Evolutionary conservation across 164 flowering plant genomes (phyloP).

Genomic region (Vitis cinerea): DNA sequence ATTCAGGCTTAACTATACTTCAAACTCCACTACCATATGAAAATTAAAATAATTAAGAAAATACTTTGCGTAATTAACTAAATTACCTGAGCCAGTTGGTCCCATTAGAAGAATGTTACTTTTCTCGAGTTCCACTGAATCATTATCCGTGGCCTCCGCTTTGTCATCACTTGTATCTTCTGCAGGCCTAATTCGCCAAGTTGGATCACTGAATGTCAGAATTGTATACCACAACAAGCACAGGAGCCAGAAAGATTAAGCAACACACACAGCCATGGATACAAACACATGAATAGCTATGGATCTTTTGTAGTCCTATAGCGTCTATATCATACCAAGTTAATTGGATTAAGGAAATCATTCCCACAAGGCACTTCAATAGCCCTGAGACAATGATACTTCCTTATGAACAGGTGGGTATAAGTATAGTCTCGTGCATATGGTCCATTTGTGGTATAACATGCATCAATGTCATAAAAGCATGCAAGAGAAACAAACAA

Average conservation of each 20-base stretch:
- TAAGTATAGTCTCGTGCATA: no score
- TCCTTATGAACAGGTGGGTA: no score
- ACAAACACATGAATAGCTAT: background rate
- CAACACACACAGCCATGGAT: background rate
- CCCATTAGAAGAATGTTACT: constrained; percentile 96
- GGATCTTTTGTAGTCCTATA: no score
- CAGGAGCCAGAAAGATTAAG: background rate
- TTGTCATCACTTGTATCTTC: constrained; percentile 36
- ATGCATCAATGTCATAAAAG: background rate
- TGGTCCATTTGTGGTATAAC: no score
- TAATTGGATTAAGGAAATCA: no score
- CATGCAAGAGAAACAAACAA: background rate
- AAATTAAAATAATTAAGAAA: background rate
- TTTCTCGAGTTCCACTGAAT: constrained; percentile 88
- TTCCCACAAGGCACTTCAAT: no score
- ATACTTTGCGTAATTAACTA: background rate
- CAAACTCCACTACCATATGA: background rate
- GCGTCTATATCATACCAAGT: no score
- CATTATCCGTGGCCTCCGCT: constrained; percentile 47
- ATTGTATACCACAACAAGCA: background rate
- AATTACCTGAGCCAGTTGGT: constrained; percentile 96
- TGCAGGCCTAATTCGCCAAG: constrained; percentile 52
- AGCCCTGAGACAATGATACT: no score
- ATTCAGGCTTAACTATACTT: background rate
- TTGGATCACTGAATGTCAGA: background rate